Evolutionary conservation across 495 filamentous ascomycete species (phyloP).

Genomic region (Hypoxylon lienhwacheense): DNA sequence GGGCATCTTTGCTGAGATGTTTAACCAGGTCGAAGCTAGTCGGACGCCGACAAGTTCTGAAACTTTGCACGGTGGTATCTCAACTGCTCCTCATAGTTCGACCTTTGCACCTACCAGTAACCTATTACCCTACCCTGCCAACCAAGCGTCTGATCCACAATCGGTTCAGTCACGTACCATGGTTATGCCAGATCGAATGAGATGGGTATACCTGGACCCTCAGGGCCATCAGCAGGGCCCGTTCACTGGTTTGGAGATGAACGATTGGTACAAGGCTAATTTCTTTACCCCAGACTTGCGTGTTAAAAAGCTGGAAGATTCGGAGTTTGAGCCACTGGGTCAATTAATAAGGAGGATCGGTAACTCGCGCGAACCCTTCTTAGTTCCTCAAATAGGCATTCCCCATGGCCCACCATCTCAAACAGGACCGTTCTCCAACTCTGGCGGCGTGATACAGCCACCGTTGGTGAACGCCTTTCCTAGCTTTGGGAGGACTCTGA

Average conservation of each 20-base stretch:
- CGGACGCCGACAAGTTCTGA: conserved; percentile 43
- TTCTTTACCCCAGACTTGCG: conserved; percentile 94
- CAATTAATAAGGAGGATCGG: conserved; percentile 94
- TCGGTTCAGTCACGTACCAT: conserved; percentile 79
- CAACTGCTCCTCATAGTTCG: conserved; percentile 40
- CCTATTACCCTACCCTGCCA: conserved; percentile 30
- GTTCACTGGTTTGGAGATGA: conserved; percentile 96
- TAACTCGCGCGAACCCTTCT: conserved; percentile 94
- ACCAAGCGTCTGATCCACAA: conserved; percentile 57
- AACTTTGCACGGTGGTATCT: conserved; percentile 34
- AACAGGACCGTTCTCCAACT: conserved; percentile 52
- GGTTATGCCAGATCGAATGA: conserved; percentile 99
- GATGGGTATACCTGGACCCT: conserved; percentile 97
- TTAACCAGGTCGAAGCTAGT: conserved; percentile 43
- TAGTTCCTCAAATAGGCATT: conserved; percentile 94
- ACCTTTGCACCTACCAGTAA: conserved; percentile 42
- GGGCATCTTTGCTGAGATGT: conserved; percentile 60
- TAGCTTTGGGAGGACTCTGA: conserved; percentile 95
- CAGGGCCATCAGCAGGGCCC: conserved; percentile 90
- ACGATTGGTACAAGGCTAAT: conserved; percentile 98
- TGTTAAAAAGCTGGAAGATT: conserved; percentile 90
- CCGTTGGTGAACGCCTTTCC: conserved; percentile 96
- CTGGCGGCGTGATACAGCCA: conserved; percentile 71
- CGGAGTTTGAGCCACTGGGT: conserved; percentile 93
- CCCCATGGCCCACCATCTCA: conserved; percentile 73